A percentile compares a stretch with the other conserved stretches of the same genome.
phyloP scores from a whole-genome alignment of 306 rosid genomes.

The Sesbania bispinosa region DNA sequence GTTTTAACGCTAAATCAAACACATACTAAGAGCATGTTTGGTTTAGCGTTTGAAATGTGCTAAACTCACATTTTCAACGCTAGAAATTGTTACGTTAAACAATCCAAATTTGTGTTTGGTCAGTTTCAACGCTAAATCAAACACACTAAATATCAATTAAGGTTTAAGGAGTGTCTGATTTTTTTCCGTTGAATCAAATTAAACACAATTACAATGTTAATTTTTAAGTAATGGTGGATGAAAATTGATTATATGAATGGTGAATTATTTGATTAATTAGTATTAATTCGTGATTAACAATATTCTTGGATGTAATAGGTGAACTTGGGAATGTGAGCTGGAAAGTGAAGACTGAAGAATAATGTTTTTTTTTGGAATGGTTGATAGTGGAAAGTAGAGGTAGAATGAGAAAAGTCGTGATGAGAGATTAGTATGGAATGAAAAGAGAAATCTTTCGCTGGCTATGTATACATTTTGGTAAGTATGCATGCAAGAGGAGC shows the following conservation, averaged over 20 bases:
- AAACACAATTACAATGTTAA: background rate
- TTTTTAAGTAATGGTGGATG: background rate
- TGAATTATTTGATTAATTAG: background rate
- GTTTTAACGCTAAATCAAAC: too few relatives aligned
- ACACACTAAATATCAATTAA: too few relatives aligned
- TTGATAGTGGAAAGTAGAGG: background rate
- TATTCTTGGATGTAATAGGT: background rate
- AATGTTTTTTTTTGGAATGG: background rate
- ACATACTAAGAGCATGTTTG: too few relatives aligned
- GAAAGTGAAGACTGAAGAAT: constrained; percentile 9
- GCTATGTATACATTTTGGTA: background rate
- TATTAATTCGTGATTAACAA: background rate
- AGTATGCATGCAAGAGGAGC: too few relatives aligned
- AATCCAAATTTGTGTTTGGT: background rate
- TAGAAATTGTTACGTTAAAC: too few relatives aligned
- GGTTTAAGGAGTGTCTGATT: too few relatives aligned
- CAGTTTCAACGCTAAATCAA: too few relatives aligned
- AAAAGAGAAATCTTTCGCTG: background rate
- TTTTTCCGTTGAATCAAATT: background rate
- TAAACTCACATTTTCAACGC: too few relatives aligned
- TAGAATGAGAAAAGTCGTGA: background rate
- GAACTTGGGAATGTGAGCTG: background rate
- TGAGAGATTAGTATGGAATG: background rate
- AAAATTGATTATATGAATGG: background rate
- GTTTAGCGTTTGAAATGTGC: too few relatives aligned